Conservation (phyloP, 768 basidiomycete genomes). For the Suillus americanus region DNA sequence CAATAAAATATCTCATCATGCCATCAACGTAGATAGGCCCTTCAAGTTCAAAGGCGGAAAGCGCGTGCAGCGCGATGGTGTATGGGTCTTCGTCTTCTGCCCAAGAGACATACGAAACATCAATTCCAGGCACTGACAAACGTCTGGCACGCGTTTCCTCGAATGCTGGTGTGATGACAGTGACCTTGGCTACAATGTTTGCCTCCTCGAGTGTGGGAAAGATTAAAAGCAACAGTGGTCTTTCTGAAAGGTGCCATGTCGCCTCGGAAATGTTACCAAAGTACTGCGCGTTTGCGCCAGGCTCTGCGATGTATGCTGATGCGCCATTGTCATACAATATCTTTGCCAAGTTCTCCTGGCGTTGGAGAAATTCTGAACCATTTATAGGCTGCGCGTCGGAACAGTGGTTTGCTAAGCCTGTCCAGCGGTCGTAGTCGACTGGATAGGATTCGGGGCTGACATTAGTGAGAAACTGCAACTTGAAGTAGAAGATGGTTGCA, state of each 20-base stretch:
- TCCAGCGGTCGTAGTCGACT: slow-evolving; percentile 16
- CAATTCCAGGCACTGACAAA: slow-evolving; percentile 50
- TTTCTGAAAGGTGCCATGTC: slow-evolving; percentile 73
- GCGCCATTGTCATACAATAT: slow-evolving; percentile 50
- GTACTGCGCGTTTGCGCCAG: slow-evolving; percentile 68
- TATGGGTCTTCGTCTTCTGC: slow-evolving; percentile 72
- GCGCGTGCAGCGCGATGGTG: slow-evolving; percentile 38
- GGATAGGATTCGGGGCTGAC: background rate
- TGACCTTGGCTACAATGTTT: slow-evolving; percentile 43
- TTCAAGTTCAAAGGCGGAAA: slow-evolving; percentile 19
- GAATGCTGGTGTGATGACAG: slow-evolving; percentile 74
- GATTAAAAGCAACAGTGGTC: slow-evolving; percentile 72
- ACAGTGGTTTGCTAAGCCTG: slow-evolving; percentile 43
- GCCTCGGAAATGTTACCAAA: slow-evolving; percentile 67
- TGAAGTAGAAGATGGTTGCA: slow-evolving; percentile 6
- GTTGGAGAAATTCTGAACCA: slow-evolving; percentile 42
- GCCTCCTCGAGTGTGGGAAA: slow-evolving; percentile 36
- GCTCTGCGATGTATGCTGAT: slow-evolving; percentile 77
- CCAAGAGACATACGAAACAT: slow-evolving; percentile 55
- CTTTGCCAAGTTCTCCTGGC: slow-evolving; percentile 56
- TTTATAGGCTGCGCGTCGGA: slow-evolving; percentile 47
- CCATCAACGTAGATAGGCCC: slow-evolving; percentile 59
- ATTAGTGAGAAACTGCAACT: background rate
- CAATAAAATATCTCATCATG: slow-evolving; percentile 59
- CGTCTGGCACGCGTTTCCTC: slow-evolving; percentile 69